Evolutionary conservation across 2,329 filamentous ascomycete species (phyloP).

Genomic region (Fusarium bactridioides): DNA sequence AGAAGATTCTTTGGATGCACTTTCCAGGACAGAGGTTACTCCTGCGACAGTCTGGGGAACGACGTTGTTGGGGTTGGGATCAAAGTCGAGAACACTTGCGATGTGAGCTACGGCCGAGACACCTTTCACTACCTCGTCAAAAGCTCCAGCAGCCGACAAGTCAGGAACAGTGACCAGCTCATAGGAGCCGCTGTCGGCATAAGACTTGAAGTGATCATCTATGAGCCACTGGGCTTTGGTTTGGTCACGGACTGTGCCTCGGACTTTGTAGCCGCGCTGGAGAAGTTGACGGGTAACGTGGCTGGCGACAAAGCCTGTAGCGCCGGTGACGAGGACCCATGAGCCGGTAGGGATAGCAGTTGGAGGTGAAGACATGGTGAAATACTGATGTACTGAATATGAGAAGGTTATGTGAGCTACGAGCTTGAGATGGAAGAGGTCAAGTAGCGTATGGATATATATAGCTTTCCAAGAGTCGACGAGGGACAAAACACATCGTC

Average conservation of each 20-base stretch:
- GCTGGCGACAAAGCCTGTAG: constrained; percentile 54
- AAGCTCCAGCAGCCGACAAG: constrained; percentile 47
- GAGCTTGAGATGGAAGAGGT: neutral
- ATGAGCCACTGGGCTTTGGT: constrained; percentile 47
- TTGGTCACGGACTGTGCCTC: constrained; percentile 53
- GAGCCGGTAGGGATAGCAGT: constrained; percentile 40
- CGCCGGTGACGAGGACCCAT: constrained; percentile 55
- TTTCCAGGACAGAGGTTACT: constrained; percentile 49
- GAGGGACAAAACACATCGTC: neutral
- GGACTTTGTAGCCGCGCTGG: constrained; percentile 51
- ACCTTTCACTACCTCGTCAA: constrained; percentile 45
- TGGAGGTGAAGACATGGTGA: neutral
- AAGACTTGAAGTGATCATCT: constrained; percentile 42
- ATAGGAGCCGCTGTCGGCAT: constrained; percentile 43
- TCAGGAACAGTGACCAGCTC: constrained; percentile 50
- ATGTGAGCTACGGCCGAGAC: constrained; percentile 55
- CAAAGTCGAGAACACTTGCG: constrained; percentile 52
- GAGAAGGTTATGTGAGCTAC: no score
- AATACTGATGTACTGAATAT: fast-evolving
- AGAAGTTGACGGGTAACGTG: constrained; percentile 53
- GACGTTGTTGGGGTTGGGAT: constrained; percentile 51
- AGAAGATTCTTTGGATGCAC: constrained; percentile 50
- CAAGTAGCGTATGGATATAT: fast-evolving
- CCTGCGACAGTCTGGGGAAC: constrained; percentile 51
- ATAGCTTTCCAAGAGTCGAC: neutral